Evolutionary conservation across 345 rosid genomes (phyloP), one percentile per base, ranked within the genome.

Genomic region (Lagerstroemia speciosa): DNA sequence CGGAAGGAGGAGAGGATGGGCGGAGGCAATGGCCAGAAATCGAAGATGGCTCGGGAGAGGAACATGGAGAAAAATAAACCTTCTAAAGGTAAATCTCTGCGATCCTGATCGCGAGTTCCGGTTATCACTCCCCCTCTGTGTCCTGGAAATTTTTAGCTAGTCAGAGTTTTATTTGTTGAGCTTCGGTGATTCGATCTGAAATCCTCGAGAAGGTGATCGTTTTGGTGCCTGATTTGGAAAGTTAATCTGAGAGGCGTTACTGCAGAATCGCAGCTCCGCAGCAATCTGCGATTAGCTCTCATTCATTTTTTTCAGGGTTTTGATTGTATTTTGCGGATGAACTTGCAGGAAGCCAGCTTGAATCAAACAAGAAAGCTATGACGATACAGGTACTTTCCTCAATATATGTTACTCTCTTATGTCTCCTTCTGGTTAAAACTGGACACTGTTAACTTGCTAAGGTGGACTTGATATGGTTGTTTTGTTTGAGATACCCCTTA

Each of bases 281-380:
- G n/a, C 19, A 43, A 20, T 0, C 45, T 45, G 11, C 7, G 12
- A 7, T 38, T 38, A 14, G 12, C 12, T 14, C 12, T 38, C 43
- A 7, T 38, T 38, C 26, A 26, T 1, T 43, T 64, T 31, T 46
- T 8, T 0, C 3, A 15, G 11, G 62, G 6, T 40, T 19, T 63
- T 26, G 55, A 31, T 43, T 5, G 46, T 33, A 61, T 17, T 14
- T 32, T 70, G 67, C 32, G 22, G 83, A 81, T 80, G n/a, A n/a
- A n/a, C n/a, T n/a, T n/a, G n/a, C n/a, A n/a, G n/a, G n/a, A n/a
- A n/a, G n/a, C n/a, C n/a, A n/a, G n/a, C n/a, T n/a, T n/a, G n/a
- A n/a, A n/a, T n/a, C n/a, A n/a, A n/a, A n/a, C n/a, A n/a, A n/a
- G 83, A 86, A 86, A 57, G 90, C 85, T 8, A 86, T 86, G 90